Conservation (phyloP, 352 stramenopile species). For the Saprolegnia parasitica region DNA sequence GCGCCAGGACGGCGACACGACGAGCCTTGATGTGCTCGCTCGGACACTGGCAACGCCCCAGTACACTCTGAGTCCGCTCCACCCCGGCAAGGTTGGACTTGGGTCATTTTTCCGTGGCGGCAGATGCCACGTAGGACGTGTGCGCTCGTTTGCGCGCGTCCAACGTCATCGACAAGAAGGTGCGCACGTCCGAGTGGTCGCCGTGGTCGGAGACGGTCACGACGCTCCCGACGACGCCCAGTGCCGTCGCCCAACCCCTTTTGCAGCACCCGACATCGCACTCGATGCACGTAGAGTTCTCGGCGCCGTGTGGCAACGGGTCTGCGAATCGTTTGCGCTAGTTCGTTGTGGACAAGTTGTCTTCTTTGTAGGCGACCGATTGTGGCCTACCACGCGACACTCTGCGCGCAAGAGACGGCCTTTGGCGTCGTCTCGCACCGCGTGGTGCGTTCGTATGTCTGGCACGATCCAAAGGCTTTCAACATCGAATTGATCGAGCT, state of each 20-base stretch:
- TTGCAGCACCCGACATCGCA: slow-evolving; percentile 39
- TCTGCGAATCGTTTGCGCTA: slow-evolving; percentile 15
- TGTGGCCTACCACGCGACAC: slow-evolving; percentile 38
- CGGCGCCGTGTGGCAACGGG: slow-evolving; percentile 48
- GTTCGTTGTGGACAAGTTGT: neutral
- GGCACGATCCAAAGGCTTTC: neutral
- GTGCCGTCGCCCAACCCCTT: slow-evolving; percentile 31
- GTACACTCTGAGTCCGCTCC: slow-evolving; percentile 41
- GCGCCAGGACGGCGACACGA: neutral
- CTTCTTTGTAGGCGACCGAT: slow-evolving; percentile 32
- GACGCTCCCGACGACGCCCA: slow-evolving; percentile 52
- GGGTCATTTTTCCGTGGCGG: neutral
- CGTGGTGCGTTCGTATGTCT: slow-evolving; percentile 38
- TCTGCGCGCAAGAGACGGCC: slow-evolving; percentile 53
- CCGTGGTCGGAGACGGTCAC: slow-evolving; percentile 33
- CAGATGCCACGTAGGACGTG: slow-evolving; percentile 16
- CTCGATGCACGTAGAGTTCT: slow-evolving; percentile 40
- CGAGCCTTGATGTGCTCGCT: slow-evolving; percentile 38
- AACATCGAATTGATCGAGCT: slow-evolving; percentile 37
- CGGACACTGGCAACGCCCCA: slow-evolving; percentile 47
- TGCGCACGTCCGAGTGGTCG: slow-evolving; percentile 47
- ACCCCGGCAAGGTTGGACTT: slow-evolving; percentile 34
- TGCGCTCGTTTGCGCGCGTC: slow-evolving; percentile 49
- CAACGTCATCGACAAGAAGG: slow-evolving; percentile 57
- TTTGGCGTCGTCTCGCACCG: slow-evolving; percentile 49